These are phyloP conservation scores for Didymella keratinophila DNA, from an alignment of 2,329 filamentous ascomycete genomes.

Conservation along the genomic window DNA sequence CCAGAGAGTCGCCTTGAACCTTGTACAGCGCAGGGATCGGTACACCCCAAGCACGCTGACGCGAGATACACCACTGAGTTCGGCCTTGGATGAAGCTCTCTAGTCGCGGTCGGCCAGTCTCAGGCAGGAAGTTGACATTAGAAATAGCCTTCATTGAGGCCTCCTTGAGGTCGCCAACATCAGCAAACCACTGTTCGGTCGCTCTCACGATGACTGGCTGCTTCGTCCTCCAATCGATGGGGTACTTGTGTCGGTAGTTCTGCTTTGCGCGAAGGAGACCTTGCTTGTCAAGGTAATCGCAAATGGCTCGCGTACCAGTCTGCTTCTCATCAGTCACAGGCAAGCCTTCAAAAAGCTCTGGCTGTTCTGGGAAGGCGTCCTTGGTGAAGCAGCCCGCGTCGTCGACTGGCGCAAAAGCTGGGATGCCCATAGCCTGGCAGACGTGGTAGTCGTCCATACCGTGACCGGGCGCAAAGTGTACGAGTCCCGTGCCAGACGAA, in stretches of 20 bases:
- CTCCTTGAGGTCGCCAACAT: slow-evolving; percentile 83
- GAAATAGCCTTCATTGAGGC: slow-evolving; percentile 74
- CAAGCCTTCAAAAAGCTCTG: slow-evolving; percentile 72
- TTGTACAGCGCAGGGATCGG: slow-evolving; percentile 92
- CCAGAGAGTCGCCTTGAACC: slow-evolving; percentile 63
- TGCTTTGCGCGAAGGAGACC: slow-evolving; percentile 72
- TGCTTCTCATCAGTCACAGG: slow-evolving; percentile 73
- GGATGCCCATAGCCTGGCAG: slow-evolving; percentile 74
- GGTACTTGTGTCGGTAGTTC: slow-evolving; percentile 87
- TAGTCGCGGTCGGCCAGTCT: slow-evolving; percentile 74
- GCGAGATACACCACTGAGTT: slow-evolving; percentile 97
- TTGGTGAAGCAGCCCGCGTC: slow-evolving; percentile 81
- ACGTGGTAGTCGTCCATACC: slow-evolving; percentile 95
- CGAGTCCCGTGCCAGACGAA: slow-evolving; percentile 91
- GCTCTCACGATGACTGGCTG: slow-evolving; percentile 88
- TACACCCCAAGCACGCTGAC: slow-evolving; percentile 94
- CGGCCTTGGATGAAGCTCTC: slow-evolving; percentile 86
- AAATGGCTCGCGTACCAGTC: slow-evolving; percentile 63
- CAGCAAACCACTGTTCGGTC: slow-evolving; percentile 97
- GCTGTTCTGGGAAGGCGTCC: slow-evolving; percentile 76
- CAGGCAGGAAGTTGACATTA: slow-evolving; percentile 79
- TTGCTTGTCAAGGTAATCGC: slow-evolving; percentile 67
- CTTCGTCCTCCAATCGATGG: slow-evolving; percentile 97
- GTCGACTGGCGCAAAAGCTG: slow-evolving; percentile 81
- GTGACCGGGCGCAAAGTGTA: slow-evolving; percentile 92